Evolutionary conservation across 805 yeast species (phyloP).

Genomic region (Myxozyma melibiosi): DNA sequence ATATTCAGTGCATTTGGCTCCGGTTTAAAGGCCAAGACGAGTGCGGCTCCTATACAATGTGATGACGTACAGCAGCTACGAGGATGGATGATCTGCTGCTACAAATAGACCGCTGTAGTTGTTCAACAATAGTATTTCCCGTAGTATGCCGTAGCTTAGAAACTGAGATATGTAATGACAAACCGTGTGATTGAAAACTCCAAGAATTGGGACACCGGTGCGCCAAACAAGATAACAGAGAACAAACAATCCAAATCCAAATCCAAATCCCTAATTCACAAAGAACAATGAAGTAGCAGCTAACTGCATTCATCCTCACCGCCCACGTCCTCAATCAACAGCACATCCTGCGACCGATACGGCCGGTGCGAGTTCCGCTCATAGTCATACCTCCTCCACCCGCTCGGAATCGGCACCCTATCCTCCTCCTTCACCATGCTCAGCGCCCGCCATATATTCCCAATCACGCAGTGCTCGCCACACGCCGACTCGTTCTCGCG

Average conservation of each 20-base stretch:
- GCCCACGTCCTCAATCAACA: not conserved
- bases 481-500: not conserved
- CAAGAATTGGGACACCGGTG: no score
- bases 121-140: no score
- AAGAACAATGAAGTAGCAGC: not conserved
- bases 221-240: no score
- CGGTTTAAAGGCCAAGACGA: no score
- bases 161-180: no score
- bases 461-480: not conserved
- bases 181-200: no score
- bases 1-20: no score
- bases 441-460: conserved; percentile 2
- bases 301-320: not conserved
- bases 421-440: conserved; percentile 5
- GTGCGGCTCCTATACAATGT: no score
- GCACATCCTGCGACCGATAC: conserved; percentile 6
- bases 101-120: no score
- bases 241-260: not conserved
- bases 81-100: no score
- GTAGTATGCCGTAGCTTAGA: no score
- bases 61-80: no score
- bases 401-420: conserved; percentile 10
- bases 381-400: conserved; percentile 18
- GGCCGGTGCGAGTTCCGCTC: not conserved
- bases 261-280: not conserved